Conservation (phyloP, 192 early-diverging fungal species). For the Gonapodya sp. region DNA sequence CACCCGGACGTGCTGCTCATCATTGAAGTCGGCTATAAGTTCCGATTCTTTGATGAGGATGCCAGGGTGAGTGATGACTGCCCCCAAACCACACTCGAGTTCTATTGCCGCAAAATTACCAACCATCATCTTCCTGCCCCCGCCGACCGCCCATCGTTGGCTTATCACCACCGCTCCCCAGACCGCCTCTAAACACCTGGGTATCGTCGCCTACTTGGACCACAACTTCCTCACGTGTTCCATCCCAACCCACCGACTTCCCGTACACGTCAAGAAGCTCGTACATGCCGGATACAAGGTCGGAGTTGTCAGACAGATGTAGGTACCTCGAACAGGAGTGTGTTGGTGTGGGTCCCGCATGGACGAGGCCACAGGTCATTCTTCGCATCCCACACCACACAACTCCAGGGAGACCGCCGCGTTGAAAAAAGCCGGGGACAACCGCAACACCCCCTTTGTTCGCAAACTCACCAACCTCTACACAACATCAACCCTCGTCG, state of each 20-base stretch:
- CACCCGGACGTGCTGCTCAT: constrained; percentile 66
- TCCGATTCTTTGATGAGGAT: constrained; percentile 82
- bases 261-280: constrained; percentile 71
- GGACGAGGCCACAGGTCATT: no score
- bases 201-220: constrained; percentile 70
- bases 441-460: constrained; percentile 54
- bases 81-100: not conserved
- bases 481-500: constrained; percentile 54
- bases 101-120: not conserved
- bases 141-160: not conserved
- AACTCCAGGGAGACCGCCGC: constrained; percentile 60
- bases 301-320: constrained; percentile 66
- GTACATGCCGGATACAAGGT: constrained; percentile 78
- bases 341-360: no score
- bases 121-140: not conserved
- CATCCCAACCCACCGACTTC: constrained; percentile 65
- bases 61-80: constrained; percentile 41
- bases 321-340: not conserved
- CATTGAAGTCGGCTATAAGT: constrained; percentile 94
- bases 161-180: constrained; percentile 18
- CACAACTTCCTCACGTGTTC: constrained; percentile 72
- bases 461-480: constrained; percentile 57
- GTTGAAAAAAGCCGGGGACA: constrained; percentile 57
- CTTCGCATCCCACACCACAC: not conserved
- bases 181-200: constrained; percentile 62